Base-by-base conservation (phyloP, 2,329 filamentous ascomycete species). In the Cyphellophora attinorum region DNA sequence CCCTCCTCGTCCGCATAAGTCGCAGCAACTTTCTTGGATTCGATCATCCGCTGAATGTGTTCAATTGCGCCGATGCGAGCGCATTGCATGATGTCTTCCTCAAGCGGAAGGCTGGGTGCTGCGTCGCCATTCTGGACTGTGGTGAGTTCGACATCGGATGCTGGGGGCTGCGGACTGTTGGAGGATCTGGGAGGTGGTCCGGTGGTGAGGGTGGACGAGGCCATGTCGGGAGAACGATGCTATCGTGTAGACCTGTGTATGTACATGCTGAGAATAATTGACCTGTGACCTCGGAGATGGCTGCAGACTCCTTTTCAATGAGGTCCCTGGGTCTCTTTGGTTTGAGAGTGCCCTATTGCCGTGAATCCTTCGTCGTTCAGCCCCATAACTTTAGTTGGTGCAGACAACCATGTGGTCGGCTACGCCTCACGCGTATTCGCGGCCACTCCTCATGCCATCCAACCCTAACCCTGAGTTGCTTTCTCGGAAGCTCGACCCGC, bases 31-130 rank as follows among this genome's bases (percentile, higher is more conserved):
- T 83, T 85, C 47, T 81, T 81, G 38, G 73, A 75, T 54, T 89
- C 84, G 49, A 95, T 93, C 33, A 98, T 70, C 64, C 79, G 86
- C 64, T 94, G 82, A 68, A 98, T 91, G 34, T 76, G 81, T 5
- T 71, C 67, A 41, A 95, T 75, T 55, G 98, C 86, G 38, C 93
- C 91, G 48, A 93, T 62, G 40, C 91, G 73, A 27, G 91, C 86
- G 56, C 95, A 65, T 64, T 95, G 89, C 89, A 98, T 96, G 48
- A 98, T 80, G 62, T 98, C 89, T 48, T 84, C 74, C 52, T 84
- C 76, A 27, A 73, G 51, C 6, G 70, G 66, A 16, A 70, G 52
- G 23, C 47, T 51, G 15, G 39, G 34, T 13, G 31, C 36, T 13
- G 44, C 33, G n/a, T 36, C 29, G 18, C 47, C 46, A 47, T 50